Conservation (phyloP, 805 yeast species). For the Saccharomyces mikatae region DNA sequence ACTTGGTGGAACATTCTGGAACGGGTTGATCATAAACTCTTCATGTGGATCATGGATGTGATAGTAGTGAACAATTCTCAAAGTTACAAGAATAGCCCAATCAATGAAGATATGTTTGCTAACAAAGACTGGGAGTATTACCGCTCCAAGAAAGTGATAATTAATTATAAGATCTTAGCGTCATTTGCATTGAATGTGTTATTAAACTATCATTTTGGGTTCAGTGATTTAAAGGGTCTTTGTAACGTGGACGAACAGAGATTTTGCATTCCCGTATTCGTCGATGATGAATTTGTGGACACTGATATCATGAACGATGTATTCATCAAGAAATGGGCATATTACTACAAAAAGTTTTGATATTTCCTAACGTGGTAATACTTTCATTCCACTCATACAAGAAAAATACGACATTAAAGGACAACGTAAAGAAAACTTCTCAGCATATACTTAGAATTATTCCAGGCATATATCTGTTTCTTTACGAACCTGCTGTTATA, state of each 20-base stretch:
- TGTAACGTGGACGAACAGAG: slow-evolving; percentile 16
- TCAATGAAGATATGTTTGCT: slow-evolving; percentile 16
- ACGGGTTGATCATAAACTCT: slow-evolving; percentile 26
- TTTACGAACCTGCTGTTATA: neutral
- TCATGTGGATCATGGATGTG: slow-evolving; percentile 31
- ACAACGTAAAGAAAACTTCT: slow-evolving; percentile 2
- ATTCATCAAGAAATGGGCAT: slow-evolving; percentile 30
- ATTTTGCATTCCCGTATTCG: slow-evolving; percentile 26
- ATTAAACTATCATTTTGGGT: slow-evolving; percentile 46
- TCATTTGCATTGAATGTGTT: slow-evolving; percentile 36
- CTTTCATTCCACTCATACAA: neutral
- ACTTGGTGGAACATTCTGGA: slow-evolving; percentile 29
- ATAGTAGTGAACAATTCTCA: slow-evolving; percentile 30
- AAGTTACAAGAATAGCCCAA: slow-evolving; percentile 29
- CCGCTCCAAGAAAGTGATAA: slow-evolving; percentile 29
- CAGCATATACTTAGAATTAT: neutral
- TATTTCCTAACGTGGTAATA: neutral
- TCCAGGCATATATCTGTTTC: neutral
- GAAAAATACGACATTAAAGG: neutral
- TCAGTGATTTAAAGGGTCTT: slow-evolving; percentile 29
- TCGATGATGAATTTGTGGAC: slow-evolving; percentile 17
- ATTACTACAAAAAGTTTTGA: slow-evolving; percentile 29
- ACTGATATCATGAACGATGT: slow-evolving; percentile 16
- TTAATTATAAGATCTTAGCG: slow-evolving; percentile 36
- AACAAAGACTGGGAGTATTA: slow-evolving; percentile 26